phyloP scores from a whole-genome alignment of 148 eudicot genomes.

The Pharnaceum exiguum region DNA sequence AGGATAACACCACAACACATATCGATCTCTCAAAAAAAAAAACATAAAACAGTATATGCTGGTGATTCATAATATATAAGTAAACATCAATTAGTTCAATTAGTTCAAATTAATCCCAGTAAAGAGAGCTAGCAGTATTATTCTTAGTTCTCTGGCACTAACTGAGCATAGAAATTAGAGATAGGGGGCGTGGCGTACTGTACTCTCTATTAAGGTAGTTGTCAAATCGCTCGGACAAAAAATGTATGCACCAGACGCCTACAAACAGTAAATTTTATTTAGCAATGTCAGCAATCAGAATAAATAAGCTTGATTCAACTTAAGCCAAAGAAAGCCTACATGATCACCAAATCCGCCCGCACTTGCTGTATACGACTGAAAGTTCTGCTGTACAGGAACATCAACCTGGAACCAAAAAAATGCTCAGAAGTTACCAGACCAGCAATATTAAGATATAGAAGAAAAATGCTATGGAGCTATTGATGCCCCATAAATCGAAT shows the following conservation, averaged over 20 bases:
- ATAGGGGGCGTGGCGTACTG: no score
- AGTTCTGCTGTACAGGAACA: conserved; percentile 60
- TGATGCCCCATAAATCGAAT: no score
- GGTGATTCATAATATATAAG: not conserved
- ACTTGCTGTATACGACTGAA: conserved; percentile 55
- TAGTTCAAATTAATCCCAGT: not conserved
- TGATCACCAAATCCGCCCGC: conserved; percentile 25
- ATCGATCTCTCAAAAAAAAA: not conserved
- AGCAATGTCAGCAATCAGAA: not conserved
- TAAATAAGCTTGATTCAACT: conserved; percentile 2
- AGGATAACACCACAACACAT: not conserved
- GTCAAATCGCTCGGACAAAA: conserved; percentile 58
- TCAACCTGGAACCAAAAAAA: conserved; percentile 54
- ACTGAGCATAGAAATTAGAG: no score
- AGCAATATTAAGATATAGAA: no score
- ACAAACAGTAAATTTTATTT: conserved; percentile 5
- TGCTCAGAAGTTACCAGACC: not conserved
- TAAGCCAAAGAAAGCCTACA: conserved; percentile 29
- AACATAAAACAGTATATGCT: not conserved
- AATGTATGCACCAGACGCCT: conserved; percentile 87
- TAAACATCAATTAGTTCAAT: not conserved
- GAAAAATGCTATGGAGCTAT: no score
- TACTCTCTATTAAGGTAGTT: no score
- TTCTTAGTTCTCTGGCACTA: no score
- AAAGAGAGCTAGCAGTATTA: no score